phyloP scores from a whole-genome alignment of 768 basidiomycete genomes.

The Tubosaeta sp. region DNA sequence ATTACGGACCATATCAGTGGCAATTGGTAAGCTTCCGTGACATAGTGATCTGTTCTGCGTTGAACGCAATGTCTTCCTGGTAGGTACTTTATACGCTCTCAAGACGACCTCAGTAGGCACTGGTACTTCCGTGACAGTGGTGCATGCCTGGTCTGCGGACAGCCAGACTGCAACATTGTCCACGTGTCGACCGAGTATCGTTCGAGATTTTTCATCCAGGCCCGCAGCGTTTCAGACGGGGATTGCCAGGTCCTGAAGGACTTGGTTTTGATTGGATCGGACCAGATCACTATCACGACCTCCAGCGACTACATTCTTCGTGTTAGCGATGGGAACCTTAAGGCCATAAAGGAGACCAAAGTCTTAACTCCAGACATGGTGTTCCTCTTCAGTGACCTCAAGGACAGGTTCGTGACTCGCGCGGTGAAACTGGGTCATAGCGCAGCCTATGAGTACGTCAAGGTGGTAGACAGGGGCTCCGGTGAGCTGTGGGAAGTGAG shows the following conservation, averaged over 20 bases:
- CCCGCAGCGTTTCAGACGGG: background rate
- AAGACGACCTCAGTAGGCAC: background rate
- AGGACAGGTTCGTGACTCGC: background rate
- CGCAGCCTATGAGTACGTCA: background rate
- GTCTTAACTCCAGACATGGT: background rate
- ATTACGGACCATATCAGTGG: slow-evolving; percentile 3
- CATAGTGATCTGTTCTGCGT: background rate
- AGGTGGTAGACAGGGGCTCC: background rate
- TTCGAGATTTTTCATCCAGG: background rate
- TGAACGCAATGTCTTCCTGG: background rate
- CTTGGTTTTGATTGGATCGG: background rate
- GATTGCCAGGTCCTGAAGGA: background rate
- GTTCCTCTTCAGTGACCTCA: background rate
- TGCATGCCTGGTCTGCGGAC: background rate
- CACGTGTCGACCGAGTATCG: slow-evolving; percentile 3
- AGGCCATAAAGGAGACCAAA: background rate
- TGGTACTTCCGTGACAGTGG: background rate
- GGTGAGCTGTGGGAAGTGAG: background rate
- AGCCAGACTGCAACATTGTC: background rate
- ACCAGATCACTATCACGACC: background rate
- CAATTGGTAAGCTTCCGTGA: background rate
- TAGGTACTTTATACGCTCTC: slow-evolving; percentile 2
- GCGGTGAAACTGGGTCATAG: background rate
- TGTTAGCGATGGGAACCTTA: background rate
- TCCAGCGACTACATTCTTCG: background rate